phyloP scores from a whole-genome alignment of 2,329 filamentous ascomycete species.

The Epichloe scottii region DNA sequence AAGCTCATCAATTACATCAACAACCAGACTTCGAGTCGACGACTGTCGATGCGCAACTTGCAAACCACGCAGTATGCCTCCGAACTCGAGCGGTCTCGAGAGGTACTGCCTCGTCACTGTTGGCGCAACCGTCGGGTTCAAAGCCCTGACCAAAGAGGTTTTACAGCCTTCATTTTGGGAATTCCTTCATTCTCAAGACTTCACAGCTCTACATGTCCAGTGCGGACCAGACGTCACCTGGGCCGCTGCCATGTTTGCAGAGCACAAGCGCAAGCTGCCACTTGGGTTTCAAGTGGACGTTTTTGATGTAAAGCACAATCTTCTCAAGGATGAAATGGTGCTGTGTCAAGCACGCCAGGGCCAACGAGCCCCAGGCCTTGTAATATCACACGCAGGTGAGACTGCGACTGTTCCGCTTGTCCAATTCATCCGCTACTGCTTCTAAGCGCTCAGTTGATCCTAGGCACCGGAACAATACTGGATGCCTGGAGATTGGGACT shows the following conservation, averaged over 20 bases:
- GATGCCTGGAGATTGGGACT: constrained; percentile 64
- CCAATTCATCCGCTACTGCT: background rate
- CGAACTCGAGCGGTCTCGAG: constrained; percentile 5
- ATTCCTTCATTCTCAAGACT: constrained; percentile 45
- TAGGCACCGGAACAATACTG: constrained; percentile 82
- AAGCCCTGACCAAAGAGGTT: constrained; percentile 53
- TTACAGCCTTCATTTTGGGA: constrained; percentile 50
- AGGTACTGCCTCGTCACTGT: constrained; percentile 71
- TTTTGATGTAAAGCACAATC: constrained; percentile 21
- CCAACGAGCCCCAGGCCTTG: constrained; percentile 48
- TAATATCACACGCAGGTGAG: constrained; percentile 83
- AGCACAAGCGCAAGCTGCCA: constrained; percentile 14
- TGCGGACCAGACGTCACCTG: constrained; percentile 55
- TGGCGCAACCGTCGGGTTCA: constrained; percentile 81
- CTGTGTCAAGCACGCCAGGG: constrained; percentile 35
- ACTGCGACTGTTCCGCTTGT: background rate
- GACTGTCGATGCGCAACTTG: background rate
- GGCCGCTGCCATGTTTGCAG: constrained; percentile 15
- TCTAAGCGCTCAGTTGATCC: background rate
- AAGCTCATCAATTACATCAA: no score
- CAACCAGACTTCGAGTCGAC: background rate
- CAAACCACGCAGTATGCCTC: constrained; percentile 3
- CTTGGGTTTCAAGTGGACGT: constrained; percentile 14
- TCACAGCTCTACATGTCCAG: constrained; percentile 65
- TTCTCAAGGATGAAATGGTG: constrained; percentile 37